Evolutionary conservation across 768 basidiomycete species (phyloP).

Genomic region (Solioccasus polychromus): DNA sequence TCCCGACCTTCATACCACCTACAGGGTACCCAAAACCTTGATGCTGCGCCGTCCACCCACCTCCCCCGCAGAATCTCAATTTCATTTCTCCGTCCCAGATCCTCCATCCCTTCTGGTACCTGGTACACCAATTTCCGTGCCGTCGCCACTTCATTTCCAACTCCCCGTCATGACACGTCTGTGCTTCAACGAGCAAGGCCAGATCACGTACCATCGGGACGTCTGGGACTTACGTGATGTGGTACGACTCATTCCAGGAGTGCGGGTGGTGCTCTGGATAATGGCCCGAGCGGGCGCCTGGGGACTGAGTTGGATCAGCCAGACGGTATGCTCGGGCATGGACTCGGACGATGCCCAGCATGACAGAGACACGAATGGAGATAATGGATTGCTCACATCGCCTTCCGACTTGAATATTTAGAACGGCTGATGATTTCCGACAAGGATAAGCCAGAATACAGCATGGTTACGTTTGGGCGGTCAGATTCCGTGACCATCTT

Average conservation of each 20-base stretch:
- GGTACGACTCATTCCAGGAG: conserved; percentile 68
- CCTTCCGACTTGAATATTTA: conserved; percentile 8
- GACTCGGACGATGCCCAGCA: conserved; percentile 1
- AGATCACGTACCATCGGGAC: conserved; percentile 76
- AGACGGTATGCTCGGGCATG: conserved; percentile 9
- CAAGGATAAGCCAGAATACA: no score
- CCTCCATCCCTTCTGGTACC: conserved; percentile 53
- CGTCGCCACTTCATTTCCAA: conserved; percentile 71
- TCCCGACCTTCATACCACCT: conserved; percentile 61
- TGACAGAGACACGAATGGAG: conserved; percentile 1
- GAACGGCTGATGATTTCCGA: neutral
- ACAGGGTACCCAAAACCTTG: conserved; percentile 40
- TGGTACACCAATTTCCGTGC: conserved; percentile 55
- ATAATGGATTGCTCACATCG: conserved; percentile 14
- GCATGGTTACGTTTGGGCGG: no score
- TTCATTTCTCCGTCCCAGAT: conserved; percentile 28
- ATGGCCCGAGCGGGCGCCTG: conserved; percentile 58
- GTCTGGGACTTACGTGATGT: conserved; percentile 81
- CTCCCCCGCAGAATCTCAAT: conserved; percentile 28
- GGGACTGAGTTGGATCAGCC: conserved; percentile 44
- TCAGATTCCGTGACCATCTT: no score
- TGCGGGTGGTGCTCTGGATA: conserved; percentile 67
- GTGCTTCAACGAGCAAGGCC: conserved; percentile 79
- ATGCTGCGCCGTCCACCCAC: conserved; percentile 31
- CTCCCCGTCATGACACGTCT: conserved; percentile 71